phyloP scores from a whole-genome alignment of 768 basidiomycete species.

The Saitozyma podzolica region DNA sequence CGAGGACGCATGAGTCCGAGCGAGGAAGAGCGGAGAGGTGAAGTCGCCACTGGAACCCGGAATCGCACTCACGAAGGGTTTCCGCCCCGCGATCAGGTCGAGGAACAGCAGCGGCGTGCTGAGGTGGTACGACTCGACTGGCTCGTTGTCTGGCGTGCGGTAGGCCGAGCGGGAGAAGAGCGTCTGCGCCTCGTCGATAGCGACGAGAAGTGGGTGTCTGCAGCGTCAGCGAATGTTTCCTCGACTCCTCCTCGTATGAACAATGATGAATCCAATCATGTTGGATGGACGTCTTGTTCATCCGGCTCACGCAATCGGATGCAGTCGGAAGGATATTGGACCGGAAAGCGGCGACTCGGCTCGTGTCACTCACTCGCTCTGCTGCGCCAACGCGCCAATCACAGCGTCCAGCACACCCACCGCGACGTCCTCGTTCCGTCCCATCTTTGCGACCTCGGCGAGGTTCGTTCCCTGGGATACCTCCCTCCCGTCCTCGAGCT shows the following conservation, averaged over 20 bases:
- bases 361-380: constrained; percentile 61
- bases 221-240: background rate
- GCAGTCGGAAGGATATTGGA: no score
- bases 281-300: no score
- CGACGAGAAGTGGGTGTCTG: constrained; percentile 76
- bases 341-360: background rate
- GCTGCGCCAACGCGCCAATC: constrained; percentile 64
- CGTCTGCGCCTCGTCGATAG: constrained; percentile 84
- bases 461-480: constrained; percentile 49
- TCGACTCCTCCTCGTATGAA: no score
- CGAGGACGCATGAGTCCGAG: background rate
- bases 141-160: constrained; percentile 68
- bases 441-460: constrained; percentile 62
- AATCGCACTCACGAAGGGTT: constrained; percentile 61
- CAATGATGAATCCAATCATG: no score
- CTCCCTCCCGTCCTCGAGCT: constrained; percentile 17
- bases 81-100: constrained; percentile 72
- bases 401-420: constrained; percentile 63
- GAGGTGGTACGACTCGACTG: constrained; percentile 73
- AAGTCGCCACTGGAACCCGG: constrained; percentile 16
- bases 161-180: constrained; percentile 69
- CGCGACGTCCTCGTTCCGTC: constrained; percentile 61
- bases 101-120: constrained; percentile 74
- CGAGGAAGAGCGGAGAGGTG: constrained; percentile 1
- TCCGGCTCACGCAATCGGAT: no score